Percentiles rank a stretch among this genome's conserved stretches.
These are phyloP conservation scores for Fusarium siculi DNA, from an alignment of 2,329 filamentous ascomycete species.

Conservation along the genomic window DNA sequence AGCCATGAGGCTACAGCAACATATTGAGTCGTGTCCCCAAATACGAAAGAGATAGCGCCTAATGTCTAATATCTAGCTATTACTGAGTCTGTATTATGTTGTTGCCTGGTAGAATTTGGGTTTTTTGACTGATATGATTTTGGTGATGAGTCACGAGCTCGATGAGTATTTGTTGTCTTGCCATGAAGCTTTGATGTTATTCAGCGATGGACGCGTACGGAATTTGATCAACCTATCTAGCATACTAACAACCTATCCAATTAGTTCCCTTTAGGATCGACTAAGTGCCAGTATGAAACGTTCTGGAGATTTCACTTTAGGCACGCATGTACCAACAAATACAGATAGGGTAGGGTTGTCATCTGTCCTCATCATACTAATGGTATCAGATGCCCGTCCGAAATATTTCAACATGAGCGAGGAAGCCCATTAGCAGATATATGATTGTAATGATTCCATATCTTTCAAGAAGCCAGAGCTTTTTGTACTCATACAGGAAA, in stretches of 20 bases:
- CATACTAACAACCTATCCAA: not conserved
- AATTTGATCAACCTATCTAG: not conserved
- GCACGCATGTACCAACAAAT: not conserved
- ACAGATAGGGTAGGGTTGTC: rapidly evolving
- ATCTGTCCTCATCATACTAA: not conserved
- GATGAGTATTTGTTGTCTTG: not conserved
- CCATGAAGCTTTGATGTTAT: not conserved
- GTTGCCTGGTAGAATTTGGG: not conserved
- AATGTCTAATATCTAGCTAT: not conserved
- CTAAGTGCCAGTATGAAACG: not conserved
- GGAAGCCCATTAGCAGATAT: rapidly evolving
- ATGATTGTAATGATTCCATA: rapidly evolving
- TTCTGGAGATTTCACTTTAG: not conserved
- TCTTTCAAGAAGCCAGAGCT: not conserved
- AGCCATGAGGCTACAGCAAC: not conserved
- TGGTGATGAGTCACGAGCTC: not conserved
- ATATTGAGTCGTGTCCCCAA: rapidly evolving
- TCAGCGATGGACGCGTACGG: too few relatives aligned
- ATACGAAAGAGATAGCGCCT: not conserved
- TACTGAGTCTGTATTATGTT: too few relatives aligned
- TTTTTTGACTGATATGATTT: too few relatives aligned
- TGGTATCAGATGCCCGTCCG: not conserved
- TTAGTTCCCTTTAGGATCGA: not conserved
- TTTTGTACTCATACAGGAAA: not conserved
- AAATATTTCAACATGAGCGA: rapidly evolving